Evolutionary conservation across 768 basidiomycete genomes (phyloP).

Genomic region (Goffeauzyma gilvescens): DNA sequence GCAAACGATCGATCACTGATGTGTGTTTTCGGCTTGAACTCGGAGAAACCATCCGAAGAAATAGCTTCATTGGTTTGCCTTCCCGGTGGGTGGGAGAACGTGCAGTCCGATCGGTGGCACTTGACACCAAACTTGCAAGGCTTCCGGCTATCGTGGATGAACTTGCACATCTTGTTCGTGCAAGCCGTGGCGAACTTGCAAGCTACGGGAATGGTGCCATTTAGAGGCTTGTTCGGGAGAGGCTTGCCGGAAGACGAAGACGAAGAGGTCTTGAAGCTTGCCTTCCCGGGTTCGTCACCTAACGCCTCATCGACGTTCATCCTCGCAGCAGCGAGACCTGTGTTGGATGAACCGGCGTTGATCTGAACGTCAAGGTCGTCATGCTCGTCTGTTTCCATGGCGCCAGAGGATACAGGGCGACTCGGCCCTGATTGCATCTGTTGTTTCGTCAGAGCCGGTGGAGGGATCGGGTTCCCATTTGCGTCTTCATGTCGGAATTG

Average conservation of each 20-base stretch:
- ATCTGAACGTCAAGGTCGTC: conserved; percentile 22
- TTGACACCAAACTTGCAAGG: conserved; percentile 66
- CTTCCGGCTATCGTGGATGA: conserved; percentile 10
- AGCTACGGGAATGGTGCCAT: conserved; percentile 26
- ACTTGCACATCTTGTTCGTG: conserved; percentile 34
- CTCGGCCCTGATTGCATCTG: conserved; percentile 6
- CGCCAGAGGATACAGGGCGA: background rate
- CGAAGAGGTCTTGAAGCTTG: conserved; percentile 35
- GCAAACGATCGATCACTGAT: too few species aligned
- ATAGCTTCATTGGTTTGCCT: too few species aligned
- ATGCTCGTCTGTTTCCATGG: conserved; percentile 18
- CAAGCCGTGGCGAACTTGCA: conserved; percentile 70
- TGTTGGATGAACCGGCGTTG: background rate
- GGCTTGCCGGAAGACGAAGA: conserved; percentile 45
- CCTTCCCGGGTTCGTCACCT: conserved; percentile 22
- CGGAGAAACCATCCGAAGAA: too few species aligned
- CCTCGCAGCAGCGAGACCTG: conserved; percentile 1
- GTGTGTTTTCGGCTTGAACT: too few species aligned
- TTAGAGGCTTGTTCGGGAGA: conserved; percentile 30
- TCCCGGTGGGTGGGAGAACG: conserved; percentile 74
- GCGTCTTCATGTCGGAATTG: conserved; percentile 31
- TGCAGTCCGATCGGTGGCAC: conserved; percentile 52
- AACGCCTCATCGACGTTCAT: background rate
- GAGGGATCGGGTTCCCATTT: conserved; percentile 27
- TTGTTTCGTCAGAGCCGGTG: conserved; percentile 26